Conservation (phyloP, 2,329 filamentous ascomycete species). For the Aureobasidium sp. region DNA sequence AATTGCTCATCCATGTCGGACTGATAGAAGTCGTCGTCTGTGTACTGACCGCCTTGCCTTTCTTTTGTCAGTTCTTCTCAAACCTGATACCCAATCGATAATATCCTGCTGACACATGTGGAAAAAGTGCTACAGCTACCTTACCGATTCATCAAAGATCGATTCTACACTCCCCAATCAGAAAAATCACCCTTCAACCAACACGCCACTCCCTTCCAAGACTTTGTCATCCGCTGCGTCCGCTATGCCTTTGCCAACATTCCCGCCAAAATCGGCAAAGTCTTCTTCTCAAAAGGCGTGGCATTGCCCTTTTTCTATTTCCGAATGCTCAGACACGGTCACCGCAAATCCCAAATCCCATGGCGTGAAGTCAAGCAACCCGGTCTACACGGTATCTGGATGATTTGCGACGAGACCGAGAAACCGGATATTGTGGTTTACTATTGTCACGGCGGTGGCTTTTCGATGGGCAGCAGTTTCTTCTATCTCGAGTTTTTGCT, state of each 20-base stretch:
- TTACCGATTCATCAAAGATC: constrained; percentile 50
- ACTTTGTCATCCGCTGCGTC: constrained; percentile 69
- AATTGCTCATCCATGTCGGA: constrained; percentile 63
- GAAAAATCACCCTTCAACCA: constrained; percentile 57
- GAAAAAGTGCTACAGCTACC: constrained; percentile 53
- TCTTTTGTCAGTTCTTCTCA: constrained; percentile 51
- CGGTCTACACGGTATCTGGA: constrained; percentile 56
- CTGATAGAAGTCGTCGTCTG: constrained; percentile 52
- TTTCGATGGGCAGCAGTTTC: constrained; percentile 72
- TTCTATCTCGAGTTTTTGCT: constrained; percentile 83
- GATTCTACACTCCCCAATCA: constrained; percentile 43
- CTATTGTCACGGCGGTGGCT: constrained; percentile 77
- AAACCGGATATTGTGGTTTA: constrained; percentile 72
- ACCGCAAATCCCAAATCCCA: constrained; percentile 53
- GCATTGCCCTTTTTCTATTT: constrained; percentile 68
- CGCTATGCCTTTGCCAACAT: constrained; percentile 70
- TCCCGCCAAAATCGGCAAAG: constrained; percentile 59
- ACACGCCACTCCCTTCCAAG: constrained; percentile 65
- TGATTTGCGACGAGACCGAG: constrained; percentile 52
- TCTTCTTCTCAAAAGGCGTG: constrained; percentile 72
- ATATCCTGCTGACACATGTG: neutral
- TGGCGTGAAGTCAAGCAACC: constrained; percentile 52
- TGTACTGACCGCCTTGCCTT: constrained; percentile 58
- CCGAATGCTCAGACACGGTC: constrained; percentile 67
- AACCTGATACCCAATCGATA: neutral